Conservation (phyloP, 2,329 filamentous ascomycete species). For the Sporothrix luriei region DNA sequence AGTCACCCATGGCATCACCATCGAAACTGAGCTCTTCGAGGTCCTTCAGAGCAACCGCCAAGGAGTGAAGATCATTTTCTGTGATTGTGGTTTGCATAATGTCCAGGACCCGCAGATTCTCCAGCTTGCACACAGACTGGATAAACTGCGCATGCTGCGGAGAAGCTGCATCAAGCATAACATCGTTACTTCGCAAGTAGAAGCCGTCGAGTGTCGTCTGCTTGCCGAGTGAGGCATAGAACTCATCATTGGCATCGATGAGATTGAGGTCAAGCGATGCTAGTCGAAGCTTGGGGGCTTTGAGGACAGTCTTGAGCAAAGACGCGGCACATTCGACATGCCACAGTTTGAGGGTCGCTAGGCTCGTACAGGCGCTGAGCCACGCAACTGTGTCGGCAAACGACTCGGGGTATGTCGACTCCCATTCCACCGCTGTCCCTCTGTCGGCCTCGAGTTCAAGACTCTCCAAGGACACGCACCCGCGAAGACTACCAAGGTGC, state of each 20-base stretch:
- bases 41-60: conserved; percentile 50
- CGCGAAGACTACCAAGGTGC: conserved; percentile 41
- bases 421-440: conserved; percentile 36
- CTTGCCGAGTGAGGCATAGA: conserved; percentile 55
- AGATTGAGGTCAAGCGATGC: conserved; percentile 52
- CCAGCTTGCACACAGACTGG: conserved; percentile 53
- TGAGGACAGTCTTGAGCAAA: conserved; percentile 54
- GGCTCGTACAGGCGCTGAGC: conserved; percentile 47
- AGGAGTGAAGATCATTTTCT: conserved; percentile 51
- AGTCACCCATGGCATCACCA: conserved; percentile 56
- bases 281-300: conserved; percentile 49
- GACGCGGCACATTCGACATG: conserved; percentile 55
- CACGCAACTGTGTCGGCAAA: conserved; percentile 42
- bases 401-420: conserved; percentile 35
- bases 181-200: conserved; percentile 35
- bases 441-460: conserved; percentile 43
- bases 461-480: conserved; percentile 43
- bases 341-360: conserved; percentile 55
- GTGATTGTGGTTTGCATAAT: conserved; percentile 56
- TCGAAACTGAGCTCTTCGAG: conserved; percentile 61
- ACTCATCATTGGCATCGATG: conserved; percentile 52
- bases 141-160: conserved; percentile 44
- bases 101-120: conserved; percentile 56
- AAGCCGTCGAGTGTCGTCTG: conserved; percentile 51
- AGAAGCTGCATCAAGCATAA: conserved; percentile 36